Percentiles rank a stretch among this genome's conserved stretches.
phyloP scores from a whole-genome alignment of 73 alveolate species.

The Effrenium voratum region DNA sequence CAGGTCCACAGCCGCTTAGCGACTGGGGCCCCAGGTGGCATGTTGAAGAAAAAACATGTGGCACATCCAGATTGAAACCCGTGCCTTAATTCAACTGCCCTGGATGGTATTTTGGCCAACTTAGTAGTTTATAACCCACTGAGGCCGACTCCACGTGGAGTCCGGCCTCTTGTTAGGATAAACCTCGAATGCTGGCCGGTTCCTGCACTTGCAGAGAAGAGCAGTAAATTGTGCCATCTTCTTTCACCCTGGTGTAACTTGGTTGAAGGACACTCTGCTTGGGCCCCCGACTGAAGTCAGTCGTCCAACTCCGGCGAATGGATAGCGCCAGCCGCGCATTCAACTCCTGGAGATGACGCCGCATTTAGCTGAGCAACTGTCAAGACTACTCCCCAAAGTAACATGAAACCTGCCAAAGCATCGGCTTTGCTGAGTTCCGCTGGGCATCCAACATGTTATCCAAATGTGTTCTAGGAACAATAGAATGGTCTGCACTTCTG shows the following conservation, averaged over 20 bases:
- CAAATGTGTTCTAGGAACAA: too few relatives aligned
- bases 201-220: not conserved
- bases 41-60: not conserved
- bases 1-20: not conserved
- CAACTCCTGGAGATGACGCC: conserved; percentile 47
- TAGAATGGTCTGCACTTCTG: too few relatives aligned
- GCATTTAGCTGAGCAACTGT: too few relatives aligned
- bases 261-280: too few relatives aligned
- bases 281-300: conserved; percentile 46
- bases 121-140: not conserved
- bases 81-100: not conserved
- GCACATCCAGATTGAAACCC: not conserved
- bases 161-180: not conserved
- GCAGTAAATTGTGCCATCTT: not conserved
- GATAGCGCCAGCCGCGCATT: conserved; percentile 81
- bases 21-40: not conserved
- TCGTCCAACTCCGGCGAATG: conserved; percentile 88
- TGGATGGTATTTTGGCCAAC: not conserved
- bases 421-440: too few relatives aligned
- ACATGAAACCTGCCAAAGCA: too few relatives aligned
- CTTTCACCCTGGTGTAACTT: too few relatives aligned
- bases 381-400: too few relatives aligned
- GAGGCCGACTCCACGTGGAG: not conserved
- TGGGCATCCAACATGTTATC: too few relatives aligned
- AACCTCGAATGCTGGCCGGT: not conserved